These are phyloP conservation scores for Colletotrichum sojae DNA, from an alignment of 2,329 filamentous ascomycete species.

Conservation along the genomic window DNA sequence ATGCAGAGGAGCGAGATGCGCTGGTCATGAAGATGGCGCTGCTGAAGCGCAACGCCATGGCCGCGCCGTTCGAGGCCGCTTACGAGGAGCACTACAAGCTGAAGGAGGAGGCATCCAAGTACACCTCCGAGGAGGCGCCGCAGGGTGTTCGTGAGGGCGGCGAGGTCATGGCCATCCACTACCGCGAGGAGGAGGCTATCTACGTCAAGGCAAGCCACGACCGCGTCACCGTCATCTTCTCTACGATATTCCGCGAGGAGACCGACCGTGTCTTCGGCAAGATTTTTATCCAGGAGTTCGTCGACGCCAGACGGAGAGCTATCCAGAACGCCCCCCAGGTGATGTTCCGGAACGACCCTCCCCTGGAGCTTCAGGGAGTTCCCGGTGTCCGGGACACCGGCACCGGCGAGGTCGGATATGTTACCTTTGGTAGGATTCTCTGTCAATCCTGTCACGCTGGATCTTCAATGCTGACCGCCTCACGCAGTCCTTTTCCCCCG, in stretches of 20 bases:
- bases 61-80: conserved; percentile 96
- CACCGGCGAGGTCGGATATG: conserved; percentile 92
- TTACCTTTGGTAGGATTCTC: conserved; percentile 86
- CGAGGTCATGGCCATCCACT: conserved; percentile 95
- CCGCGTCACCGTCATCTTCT: conserved; percentile 98
- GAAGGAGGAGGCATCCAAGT: conserved; percentile 90
- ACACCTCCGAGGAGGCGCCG: conserved; percentile 93
- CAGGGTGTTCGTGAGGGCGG: conserved; percentile 92
- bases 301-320: conserved; percentile 92
- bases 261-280: conserved; percentile 98
- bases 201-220: conserved; percentile 99
- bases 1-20: conserved; percentile 84
- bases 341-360: conserved; percentile 93
- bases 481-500: conserved; percentile 89
- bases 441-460: neutral
- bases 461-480: conserved; percentile 38
- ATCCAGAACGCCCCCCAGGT: conserved; percentile 99
- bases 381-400: conserved; percentile 83
- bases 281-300: conserved; percentile 98
- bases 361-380: conserved; percentile 89
- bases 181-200: conserved; percentile 98
- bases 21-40: conserved; percentile 89
- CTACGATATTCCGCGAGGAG: conserved; percentile 97
- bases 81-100: conserved; percentile 93
- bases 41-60: conserved; percentile 98